Evolutionary conservation across 768 basidiomycete genomes (phyloP).

Genomic region (Tephrocybe sp.): DNA sequence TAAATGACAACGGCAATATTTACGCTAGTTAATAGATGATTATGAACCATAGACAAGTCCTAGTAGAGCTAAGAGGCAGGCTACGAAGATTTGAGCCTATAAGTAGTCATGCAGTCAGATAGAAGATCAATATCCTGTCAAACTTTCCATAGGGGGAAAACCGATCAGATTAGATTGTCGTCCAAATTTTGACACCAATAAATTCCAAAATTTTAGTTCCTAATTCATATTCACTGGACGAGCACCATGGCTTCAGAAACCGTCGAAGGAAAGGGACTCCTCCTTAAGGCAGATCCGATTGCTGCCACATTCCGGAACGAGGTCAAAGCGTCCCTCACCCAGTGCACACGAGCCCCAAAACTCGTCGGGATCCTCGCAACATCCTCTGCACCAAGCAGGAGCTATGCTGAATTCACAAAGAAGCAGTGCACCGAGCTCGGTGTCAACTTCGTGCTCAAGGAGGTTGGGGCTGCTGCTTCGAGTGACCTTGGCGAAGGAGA

Average conservation of each 20-base stretch:
- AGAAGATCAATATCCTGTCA: too few species aligned
- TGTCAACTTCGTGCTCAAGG: slow-evolving; percentile 79
- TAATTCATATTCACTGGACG: not conserved
- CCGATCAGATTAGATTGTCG: slow-evolving; percentile 12
- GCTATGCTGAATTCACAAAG: slow-evolving; percentile 87
- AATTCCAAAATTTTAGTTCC: slow-evolving; percentile 7
- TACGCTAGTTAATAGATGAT: too few species aligned
- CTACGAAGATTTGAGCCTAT: too few species aligned
- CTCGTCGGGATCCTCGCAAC: slow-evolving; percentile 93
- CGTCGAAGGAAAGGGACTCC: slow-evolving; percentile 59
- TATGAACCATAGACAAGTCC: too few species aligned
- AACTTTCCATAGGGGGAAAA: too few species aligned
- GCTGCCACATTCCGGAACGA: slow-evolving; percentile 70
- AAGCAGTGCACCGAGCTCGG: slow-evolving; percentile 90
- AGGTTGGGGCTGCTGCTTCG: slow-evolving; percentile 60
- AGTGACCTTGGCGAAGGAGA: slow-evolving; percentile 69
- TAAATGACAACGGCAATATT: too few species aligned
- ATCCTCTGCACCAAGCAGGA: slow-evolving; percentile 71
- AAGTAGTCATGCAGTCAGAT: too few species aligned
- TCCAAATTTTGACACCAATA: slow-evolving; percentile 9
- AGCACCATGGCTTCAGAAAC: slow-evolving; percentile 20
- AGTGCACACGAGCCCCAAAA: slow-evolving; percentile 50
- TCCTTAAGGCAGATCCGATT: slow-evolving; percentile 77
- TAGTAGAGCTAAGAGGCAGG: not conserved
- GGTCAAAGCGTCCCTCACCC: slow-evolving; percentile 46